phyloP scores from a whole-genome alignment of 768 basidiomycete species.

The Suillus plorans region DNA sequence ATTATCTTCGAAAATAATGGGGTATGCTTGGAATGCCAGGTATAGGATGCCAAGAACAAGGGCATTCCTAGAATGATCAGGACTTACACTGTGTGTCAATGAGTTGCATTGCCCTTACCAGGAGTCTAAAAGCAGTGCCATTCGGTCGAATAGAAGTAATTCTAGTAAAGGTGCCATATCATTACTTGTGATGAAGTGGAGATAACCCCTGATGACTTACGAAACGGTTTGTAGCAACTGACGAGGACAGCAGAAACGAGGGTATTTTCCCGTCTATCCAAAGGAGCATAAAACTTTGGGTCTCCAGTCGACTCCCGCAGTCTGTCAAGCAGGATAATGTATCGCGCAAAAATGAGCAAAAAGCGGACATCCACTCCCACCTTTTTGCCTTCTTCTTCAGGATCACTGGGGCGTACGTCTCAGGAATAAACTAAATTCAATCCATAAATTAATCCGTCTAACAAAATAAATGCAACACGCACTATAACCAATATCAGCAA shows the following conservation, averaged over 20 bases:
- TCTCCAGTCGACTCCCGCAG: conserved; percentile 59
- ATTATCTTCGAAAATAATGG: conserved; percentile 47
- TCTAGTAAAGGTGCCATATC: conserved; percentile 35
- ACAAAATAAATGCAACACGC: conserved; percentile 14
- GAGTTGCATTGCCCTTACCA: conserved; percentile 46
- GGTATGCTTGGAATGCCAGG: conserved; percentile 56
- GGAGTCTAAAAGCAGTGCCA: conserved; percentile 69
- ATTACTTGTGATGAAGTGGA: background rate
- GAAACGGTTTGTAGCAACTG: conserved; percentile 71
- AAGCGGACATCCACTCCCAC: conserved; percentile 29
- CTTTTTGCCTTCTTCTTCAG: conserved; percentile 56
- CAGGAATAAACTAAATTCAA: conserved; percentile 57
- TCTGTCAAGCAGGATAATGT: conserved; percentile 27
- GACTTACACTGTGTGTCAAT: background rate
- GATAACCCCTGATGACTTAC: conserved; percentile 38
- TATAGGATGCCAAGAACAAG: conserved; percentile 45
- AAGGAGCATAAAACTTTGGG: conserved; percentile 51
- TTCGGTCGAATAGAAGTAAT: conserved; percentile 64
- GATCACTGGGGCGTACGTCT: conserved; percentile 68
- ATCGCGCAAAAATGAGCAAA: background rate
- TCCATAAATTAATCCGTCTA: background rate
- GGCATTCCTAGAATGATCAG: conserved; percentile 32
- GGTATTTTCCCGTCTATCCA: conserved; percentile 50
- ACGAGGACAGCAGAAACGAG: conserved; percentile 48
- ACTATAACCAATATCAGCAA: conserved; percentile 52